These are phyloP conservation scores for Lasiodiplodia hormozganensis DNA, from an alignment of 2,329 filamentous ascomycete species.

Conservation along the genomic window DNA sequence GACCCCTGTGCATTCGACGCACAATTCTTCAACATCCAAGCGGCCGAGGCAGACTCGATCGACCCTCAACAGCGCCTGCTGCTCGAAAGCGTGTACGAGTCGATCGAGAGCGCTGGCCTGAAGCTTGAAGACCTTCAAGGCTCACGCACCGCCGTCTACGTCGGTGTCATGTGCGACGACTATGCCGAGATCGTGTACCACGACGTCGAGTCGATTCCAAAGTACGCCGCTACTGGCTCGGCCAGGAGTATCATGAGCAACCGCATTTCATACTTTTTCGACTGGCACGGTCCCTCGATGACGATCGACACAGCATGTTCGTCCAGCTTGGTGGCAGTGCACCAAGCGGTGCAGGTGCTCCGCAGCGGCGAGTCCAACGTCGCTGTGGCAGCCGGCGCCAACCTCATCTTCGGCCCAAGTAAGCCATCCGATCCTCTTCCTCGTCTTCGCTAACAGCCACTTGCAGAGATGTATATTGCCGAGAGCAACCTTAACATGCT, in stretches of 20 bases:
- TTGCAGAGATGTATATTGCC: too few species aligned
- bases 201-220: too few species aligned
- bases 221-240: too few species aligned
- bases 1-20: constrained; percentile 22
- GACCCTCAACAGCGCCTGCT: constrained; percentile 6
- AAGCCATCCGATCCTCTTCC: constrained; percentile 31
- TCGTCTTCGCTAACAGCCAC: constrained; percentile 26
- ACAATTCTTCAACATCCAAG: too few species aligned
- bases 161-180: constrained; percentile 1
- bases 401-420: constrained; percentile 36
- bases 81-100: constrained; percentile 32
- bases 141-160: constrained; percentile 23
- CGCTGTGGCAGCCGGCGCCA: constrained; percentile 34
- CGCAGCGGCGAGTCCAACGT: constrained; percentile 28
- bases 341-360: constrained; percentile 33
- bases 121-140: constrained; percentile 20
- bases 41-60: too few species aligned
- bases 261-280: constrained; percentile 47
- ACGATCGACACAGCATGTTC: constrained; percentile 51
- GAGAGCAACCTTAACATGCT: constrained; percentile 34
- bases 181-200: too few species aligned
- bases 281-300: constrained; percentile 45
- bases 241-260: constrained; percentile 41
- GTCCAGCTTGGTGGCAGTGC: constrained; percentile 39
- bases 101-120: constrained; percentile 17